phyloP scores from a whole-genome alignment of 73 alveolate species.

The Uronychia binucleata region DNA sequence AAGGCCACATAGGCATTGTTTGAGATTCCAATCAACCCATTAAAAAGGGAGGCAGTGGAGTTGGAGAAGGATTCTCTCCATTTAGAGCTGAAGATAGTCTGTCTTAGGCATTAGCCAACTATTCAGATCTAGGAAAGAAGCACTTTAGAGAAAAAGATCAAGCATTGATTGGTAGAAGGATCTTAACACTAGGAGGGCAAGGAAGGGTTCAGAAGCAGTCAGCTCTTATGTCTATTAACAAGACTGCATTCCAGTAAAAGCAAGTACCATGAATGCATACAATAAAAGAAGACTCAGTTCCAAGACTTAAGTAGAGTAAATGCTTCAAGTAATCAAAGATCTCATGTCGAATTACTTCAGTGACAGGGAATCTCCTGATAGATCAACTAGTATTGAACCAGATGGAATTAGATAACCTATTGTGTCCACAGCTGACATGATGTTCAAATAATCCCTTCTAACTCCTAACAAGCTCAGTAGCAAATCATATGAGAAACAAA shows the following conservation, averaged over 20 bases:
- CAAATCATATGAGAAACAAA: not conserved
- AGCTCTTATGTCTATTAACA: no score
- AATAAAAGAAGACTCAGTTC: not conserved
- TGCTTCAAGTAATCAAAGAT: not conserved
- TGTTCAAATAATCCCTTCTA: not conserved
- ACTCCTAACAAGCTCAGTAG: not conserved
- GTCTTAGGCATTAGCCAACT: not conserved
- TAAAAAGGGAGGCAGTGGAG: not conserved
- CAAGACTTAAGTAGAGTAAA: not conserved
- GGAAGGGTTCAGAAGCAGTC: not conserved
- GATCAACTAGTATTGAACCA: not conserved
- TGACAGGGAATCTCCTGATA: not conserved
- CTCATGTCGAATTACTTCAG: not conserved
- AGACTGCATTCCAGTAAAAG: no score
- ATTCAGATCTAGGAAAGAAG: not conserved
- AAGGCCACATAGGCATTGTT: constrained; percentile 45
- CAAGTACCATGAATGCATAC: no score
- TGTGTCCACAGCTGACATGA: not conserved
- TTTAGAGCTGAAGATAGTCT: not conserved
- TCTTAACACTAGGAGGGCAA: not conserved
- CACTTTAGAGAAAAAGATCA: not conserved
- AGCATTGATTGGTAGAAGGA: not conserved
- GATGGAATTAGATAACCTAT: not conserved
- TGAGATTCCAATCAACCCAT: constrained; percentile 25
- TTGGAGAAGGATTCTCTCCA: not conserved